Conservation (phyloP, 371 early-diverging fungal species). For the Basidiobolus heterosporus region DNA sequence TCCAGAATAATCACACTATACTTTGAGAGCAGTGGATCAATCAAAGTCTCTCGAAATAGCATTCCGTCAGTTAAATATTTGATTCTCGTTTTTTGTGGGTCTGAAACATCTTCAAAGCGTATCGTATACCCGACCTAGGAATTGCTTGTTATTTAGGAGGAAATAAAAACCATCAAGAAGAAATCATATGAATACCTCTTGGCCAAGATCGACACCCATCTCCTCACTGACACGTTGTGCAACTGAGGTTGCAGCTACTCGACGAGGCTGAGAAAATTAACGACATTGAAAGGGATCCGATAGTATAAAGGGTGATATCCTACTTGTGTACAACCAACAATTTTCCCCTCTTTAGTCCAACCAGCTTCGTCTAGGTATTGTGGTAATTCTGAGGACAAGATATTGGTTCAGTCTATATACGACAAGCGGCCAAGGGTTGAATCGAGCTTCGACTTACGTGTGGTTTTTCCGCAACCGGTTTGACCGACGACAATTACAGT, state of each 20-base stretch:
- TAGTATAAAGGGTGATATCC: not conserved
- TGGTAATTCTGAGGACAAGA: constrained; percentile 39
- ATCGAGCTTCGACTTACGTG: constrained; percentile 27
- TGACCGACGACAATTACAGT: constrained; percentile 60
- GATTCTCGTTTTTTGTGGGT: constrained; percentile 38
- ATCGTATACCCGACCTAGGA: constrained; percentile 35
- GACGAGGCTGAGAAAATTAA: constrained; percentile 74
- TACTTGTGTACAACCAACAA: constrained; percentile 72
- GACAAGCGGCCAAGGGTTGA: not conserved
- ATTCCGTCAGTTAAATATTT: constrained; percentile 88
- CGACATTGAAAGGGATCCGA: not conserved
- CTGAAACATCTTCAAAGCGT: constrained; percentile 52
- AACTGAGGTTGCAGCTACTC: constrained; percentile 94
- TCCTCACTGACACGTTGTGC: constrained; percentile 90
- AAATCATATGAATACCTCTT: constrained; percentile 38
- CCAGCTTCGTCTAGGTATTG: constrained; percentile 60
- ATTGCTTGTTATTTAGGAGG: not conserved
- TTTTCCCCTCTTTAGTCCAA: constrained; percentile 34
- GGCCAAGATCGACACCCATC: constrained; percentile 64
- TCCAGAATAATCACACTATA: constrained; percentile 82
- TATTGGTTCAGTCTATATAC: not conserved
- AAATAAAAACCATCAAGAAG: not conserved
- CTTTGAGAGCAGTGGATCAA: constrained; percentile 52
- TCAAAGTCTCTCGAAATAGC: constrained; percentile 57
- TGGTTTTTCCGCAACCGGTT: constrained; percentile 80